Conservation (phyloP, 352 stramenopile genomes). For the Pythium guiyangense region DNA sequence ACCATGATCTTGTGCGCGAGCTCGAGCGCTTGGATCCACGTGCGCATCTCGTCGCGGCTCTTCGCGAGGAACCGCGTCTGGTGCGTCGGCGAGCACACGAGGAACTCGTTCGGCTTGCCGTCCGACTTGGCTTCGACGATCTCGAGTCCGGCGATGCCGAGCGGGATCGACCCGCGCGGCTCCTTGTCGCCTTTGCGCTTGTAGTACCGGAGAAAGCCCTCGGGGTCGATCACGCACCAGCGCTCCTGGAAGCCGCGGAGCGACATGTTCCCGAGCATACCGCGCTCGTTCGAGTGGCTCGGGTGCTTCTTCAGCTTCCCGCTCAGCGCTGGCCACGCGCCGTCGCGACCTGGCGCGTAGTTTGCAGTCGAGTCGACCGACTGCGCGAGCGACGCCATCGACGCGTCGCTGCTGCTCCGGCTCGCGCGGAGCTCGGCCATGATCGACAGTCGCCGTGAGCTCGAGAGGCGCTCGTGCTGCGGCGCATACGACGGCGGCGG, state of each 20-base stretch:
- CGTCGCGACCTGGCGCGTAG: constrained; percentile 13
- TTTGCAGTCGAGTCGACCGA: constrained; percentile 48
- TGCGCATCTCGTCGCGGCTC: constrained; percentile 62
- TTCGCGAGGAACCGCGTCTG: constrained; percentile 75
- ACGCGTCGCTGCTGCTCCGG: constrained; percentile 54
- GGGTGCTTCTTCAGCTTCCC: constrained; percentile 72
- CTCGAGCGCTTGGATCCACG: constrained; percentile 62
- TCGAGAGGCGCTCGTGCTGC: constrained; percentile 6
- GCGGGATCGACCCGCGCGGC: constrained; percentile 57
- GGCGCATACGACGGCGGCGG: background rate
- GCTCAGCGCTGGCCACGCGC: constrained; percentile 36
- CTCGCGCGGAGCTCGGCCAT: constrained; percentile 25
- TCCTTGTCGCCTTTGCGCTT: constrained; percentile 78
- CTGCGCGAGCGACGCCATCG: constrained; percentile 37
- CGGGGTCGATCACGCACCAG: constrained; percentile 66
- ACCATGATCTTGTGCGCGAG: constrained; percentile 50
- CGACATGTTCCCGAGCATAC: constrained; percentile 76
- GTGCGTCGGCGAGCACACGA: constrained; percentile 67
- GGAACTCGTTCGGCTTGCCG: constrained; percentile 70
- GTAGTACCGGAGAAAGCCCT: constrained; percentile 69
- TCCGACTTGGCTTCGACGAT: constrained; percentile 68
- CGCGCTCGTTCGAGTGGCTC: constrained; percentile 74
- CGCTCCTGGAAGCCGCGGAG: constrained; percentile 66
- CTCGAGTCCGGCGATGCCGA: constrained; percentile 63
- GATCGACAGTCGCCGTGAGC: constrained; percentile 18